Percentiles rank a stretch among this genome's conserved stretches.
phyloP scores from a whole-genome alignment of 2,329 filamentous ascomycete genomes.

The Epichloe gansuensis region DNA sequence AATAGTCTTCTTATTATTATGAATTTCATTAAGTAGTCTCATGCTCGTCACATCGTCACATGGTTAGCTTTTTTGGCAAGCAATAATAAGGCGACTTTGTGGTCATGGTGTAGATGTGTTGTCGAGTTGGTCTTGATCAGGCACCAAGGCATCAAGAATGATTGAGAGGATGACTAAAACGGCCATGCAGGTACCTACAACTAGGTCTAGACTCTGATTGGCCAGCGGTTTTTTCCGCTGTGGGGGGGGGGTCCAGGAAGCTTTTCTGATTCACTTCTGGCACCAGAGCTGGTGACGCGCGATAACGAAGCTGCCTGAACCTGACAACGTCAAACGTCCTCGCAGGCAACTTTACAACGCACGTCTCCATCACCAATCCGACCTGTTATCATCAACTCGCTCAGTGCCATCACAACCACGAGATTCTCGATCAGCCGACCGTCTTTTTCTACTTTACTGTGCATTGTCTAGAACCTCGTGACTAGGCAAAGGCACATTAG shows the following conservation, averaged over 20 bases:
- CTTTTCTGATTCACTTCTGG: not conserved
- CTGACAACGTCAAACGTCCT: constrained; percentile 4
- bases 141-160: constrained; percentile 2
- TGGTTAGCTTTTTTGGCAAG: too few species aligned
- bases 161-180: not conserved
- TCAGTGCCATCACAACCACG: not conserved
- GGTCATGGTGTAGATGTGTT: too few species aligned
- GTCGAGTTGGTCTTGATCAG: not conserved
- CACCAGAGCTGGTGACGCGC: constrained; percentile 24
- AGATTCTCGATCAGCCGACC: constrained; percentile 8
- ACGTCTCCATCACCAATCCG: not conserved
- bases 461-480: not conserved
- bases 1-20: constrained; percentile 4
- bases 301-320: constrained; percentile 32
- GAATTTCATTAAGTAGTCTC: not conserved
- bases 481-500: not conserved
- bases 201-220: not conserved
- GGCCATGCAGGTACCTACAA: not conserved
- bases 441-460: not conserved
- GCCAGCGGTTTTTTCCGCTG: not conserved
- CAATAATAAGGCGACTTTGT: too few species aligned
- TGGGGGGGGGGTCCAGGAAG: not conserved
- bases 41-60: too few species aligned
- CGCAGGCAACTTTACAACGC: not conserved
- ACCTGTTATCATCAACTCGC: not conserved